A percentile compares a stretch with the other conserved stretches of the same genome.
Conservation (phyloP, 139 green algal species). For the Volvox africanus region DNA sequence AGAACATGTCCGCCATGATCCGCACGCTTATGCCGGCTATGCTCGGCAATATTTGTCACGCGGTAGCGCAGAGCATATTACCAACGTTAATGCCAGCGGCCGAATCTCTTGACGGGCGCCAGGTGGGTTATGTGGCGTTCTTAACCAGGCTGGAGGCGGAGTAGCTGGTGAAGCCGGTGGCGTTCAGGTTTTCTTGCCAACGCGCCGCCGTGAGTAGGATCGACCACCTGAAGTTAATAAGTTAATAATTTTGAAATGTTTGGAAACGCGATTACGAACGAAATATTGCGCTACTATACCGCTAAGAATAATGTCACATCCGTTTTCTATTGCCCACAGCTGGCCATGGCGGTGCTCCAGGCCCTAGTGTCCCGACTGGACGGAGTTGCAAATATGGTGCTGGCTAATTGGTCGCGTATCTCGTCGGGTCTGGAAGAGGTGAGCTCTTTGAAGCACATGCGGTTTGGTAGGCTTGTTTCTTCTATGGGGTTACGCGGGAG, state of each 20-base stretch:
- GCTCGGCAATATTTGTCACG: background rate
- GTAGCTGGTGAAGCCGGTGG: too few species aligned
- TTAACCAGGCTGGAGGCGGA: too few species aligned
- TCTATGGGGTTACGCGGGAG: too few species aligned
- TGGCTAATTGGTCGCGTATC: slow-evolving; percentile 21
- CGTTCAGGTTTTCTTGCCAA: too few species aligned
- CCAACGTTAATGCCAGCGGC: slow-evolving; percentile 11
- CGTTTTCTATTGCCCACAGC: background rate
- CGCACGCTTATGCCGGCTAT: slow-evolving; percentile 22
- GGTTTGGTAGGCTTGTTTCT: too few species aligned
- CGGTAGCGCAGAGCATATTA: slow-evolving; percentile 30
- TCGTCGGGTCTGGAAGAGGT: slow-evolving; percentile 7
- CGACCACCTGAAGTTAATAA: too few species aligned
- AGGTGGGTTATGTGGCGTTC: too few species aligned
- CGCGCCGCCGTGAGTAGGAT: too few species aligned
- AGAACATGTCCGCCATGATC: slow-evolving; percentile 3
- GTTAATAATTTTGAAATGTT: too few species aligned
- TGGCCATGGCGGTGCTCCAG: slow-evolving; percentile 32
- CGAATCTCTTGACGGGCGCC: slow-evolving; percentile 28
- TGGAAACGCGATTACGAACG: too few species aligned
- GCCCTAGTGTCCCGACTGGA: slow-evolving; percentile 36
- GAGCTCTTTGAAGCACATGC: background rate
- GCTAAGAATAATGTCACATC: too few species aligned
- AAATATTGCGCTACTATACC: too few species aligned
- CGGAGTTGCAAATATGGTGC: slow-evolving; percentile 11